Evolutionary conservation across 768 basidiomycete genomes (phyloP).

Genomic region (Candolleomyces aberdarensis): DNA sequence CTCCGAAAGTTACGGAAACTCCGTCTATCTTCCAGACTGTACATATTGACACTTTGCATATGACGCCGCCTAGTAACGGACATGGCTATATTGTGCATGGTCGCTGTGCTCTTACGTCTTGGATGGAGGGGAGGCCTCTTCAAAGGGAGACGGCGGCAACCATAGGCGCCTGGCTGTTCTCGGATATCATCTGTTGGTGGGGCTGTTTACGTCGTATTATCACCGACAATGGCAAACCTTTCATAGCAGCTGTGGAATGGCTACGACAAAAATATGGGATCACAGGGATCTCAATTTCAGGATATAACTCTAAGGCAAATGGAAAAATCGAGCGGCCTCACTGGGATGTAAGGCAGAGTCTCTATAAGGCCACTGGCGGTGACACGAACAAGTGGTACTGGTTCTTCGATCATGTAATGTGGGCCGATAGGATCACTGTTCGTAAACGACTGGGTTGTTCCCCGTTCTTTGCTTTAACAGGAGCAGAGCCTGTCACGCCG

Average conservation of each 20-base stretch:
- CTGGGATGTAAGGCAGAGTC: conserved; percentile 17
- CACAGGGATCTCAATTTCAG: conserved; percentile 15
- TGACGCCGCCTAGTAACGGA: not conserved
- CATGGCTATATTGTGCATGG: not conserved
- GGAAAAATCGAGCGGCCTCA: conserved; percentile 19
- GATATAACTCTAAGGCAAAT: conserved; percentile 21
- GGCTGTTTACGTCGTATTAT: conserved; percentile 35
- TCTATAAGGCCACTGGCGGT: conserved; percentile 8
- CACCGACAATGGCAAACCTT: conserved; percentile 34
- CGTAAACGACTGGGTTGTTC: conserved; percentile 23
- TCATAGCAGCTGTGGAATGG: conserved; percentile 15
- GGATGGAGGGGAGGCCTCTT: not conserved
- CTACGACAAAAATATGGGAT: conserved; percentile 19
- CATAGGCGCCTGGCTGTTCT: conserved; percentile 20
- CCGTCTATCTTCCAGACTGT: not conserved
- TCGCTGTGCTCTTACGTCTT: no score
- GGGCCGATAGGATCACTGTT: conserved; percentile 29
- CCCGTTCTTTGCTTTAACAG: conserved; percentile 15
- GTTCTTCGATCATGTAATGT: conserved; percentile 24
- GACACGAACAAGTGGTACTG: conserved; percentile 27
- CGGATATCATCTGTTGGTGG: conserved; percentile 35
- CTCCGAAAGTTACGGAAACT: no score
- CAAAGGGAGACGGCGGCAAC: conserved; percentile 15
- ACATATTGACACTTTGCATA: not conserved
- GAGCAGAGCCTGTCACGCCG: no score